These are phyloP conservation scores for Hemileccinum impolitum DNA, from an alignment of 768 basidiomycete species.

Conservation along the genomic window DNA sequence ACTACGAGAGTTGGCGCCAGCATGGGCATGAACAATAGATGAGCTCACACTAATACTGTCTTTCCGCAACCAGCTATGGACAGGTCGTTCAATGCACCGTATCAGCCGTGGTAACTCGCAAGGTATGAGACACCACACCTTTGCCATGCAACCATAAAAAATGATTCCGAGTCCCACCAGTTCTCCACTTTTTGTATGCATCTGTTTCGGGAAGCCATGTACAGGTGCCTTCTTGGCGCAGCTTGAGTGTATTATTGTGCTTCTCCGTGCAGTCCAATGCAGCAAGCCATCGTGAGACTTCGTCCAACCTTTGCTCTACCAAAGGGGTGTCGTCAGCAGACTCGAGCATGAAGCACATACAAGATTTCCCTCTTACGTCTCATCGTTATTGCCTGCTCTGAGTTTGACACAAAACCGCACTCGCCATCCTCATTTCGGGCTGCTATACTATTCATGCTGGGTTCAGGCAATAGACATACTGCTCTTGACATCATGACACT, in stretches of 20 bases:
- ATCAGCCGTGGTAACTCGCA: background rate
- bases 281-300: background rate
- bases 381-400: too few species aligned
- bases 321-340: background rate
- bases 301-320: slow-evolving; percentile 1
- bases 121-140: background rate
- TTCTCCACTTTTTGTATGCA: background rate
- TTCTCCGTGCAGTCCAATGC: background rate
- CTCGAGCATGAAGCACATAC: background rate
- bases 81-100: background rate
- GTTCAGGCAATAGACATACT: background rate
- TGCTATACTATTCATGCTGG: background rate
- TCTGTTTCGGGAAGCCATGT: background rate
- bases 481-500: background rate
- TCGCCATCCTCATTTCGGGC: background rate
- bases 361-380: background rate
- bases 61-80: background rate
- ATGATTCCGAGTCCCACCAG: background rate
- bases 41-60: background rate
- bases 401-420: too few species aligned
- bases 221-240: background rate
- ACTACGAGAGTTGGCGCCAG: background rate
- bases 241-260: background rate
- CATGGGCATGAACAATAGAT: background rate
- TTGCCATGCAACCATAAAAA: slow-evolving; percentile 4